Base-by-base conservation (phyloP, 2,329 filamentous ascomycete species). In the Ceratocystis ficicola region DNA sequence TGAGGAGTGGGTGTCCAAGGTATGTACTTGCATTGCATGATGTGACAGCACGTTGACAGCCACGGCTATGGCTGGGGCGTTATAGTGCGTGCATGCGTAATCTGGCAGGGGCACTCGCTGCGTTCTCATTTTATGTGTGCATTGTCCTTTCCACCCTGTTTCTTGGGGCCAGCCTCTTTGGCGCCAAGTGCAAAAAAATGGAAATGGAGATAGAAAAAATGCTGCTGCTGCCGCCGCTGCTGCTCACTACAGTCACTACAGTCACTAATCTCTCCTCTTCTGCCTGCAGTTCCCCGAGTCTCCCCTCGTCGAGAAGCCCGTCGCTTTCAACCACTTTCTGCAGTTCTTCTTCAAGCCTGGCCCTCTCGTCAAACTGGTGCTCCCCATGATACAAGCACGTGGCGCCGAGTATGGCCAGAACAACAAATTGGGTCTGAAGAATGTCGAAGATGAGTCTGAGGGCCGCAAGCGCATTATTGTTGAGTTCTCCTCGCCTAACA, bases 401-500 rank as follows among this genome's bases (percentile, higher is more conserved):
- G 83, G 83, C 69, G 69, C 74, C 8, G 76, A 78, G 25, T 95
- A 71, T 66, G 89, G 89, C 68, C 81, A 81, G 72, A 87, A 88
- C 75, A 77, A 76, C 28, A 78, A 77, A 66, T 74, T 83, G 44
- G 86, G 86, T 6, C 76, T 86, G 44, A 80, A 79, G 69, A 84
- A 90, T 72, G 80, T 82, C 46, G 76, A 78, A 25, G 81, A 89
- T 72, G 80, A 83, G 6, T 80, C 77, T 63, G 78, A 81, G 67
- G 84, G 82, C 68, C 79, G 78, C 71, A 89, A 89, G 79, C 82
- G 81, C 68, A 81, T 85, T 50, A 83, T 94, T 63, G 82, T 94
- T 71, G 89, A 94, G 72, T 94, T 93, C 75, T 90, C 87, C 6
- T 91, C 87, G 6, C 89, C 90, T 63, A 94, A 94, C 74, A 91